Evolutionary conservation across 2,329 filamentous ascomycete species (phyloP), one percentile per base, ranked within the genome.

Genomic region (Didymella pomorum): DNA sequence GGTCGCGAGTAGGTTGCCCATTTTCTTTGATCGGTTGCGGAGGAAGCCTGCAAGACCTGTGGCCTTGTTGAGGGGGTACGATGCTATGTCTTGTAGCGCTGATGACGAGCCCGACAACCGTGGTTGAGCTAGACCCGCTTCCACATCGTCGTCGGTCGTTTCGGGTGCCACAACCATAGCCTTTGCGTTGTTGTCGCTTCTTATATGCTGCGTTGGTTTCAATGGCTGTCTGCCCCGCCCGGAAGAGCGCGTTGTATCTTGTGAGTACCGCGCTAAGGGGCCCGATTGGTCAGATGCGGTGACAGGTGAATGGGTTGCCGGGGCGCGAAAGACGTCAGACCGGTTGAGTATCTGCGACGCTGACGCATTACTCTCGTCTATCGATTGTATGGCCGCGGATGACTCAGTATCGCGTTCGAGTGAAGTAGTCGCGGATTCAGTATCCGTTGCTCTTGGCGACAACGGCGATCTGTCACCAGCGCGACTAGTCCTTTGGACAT

Each of bases 311-410:
- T 72, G 63, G 18, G 93, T 85, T 0, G 89, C 91, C 16, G 92
- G 92, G 25, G 88, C 89, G 65, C 90, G 88, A 70, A 99, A 98
- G 9, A 97, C 90, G 67, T 95, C 92, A 67, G 93, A 97, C 31
- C 91, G 87, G 52, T 87, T 86, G 9, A 99, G 80, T 35, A 98
- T 97, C 76, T 97, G 93, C 73, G 94, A 98, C 2, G 91, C 94
- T 3, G 93, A 96, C 46, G 89, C 88, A 55, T 83, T 82, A n/a
- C 83, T 86, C 57, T 93, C 91, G 41, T 93, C 90, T 29, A 79
- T 71, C 2, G 77, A 79, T 56, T 79, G 91, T 4, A 87, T 82
- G 1, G 89, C 82, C 29, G 89, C 80, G 2, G 87, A 91, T 1
- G 90, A 93, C 55, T 90, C 86, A 5, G 88, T 92, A 0, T 87